Conservation (phyloP, 1,139 yeast genomes). For the Candida buenavistaensis region DNA sequence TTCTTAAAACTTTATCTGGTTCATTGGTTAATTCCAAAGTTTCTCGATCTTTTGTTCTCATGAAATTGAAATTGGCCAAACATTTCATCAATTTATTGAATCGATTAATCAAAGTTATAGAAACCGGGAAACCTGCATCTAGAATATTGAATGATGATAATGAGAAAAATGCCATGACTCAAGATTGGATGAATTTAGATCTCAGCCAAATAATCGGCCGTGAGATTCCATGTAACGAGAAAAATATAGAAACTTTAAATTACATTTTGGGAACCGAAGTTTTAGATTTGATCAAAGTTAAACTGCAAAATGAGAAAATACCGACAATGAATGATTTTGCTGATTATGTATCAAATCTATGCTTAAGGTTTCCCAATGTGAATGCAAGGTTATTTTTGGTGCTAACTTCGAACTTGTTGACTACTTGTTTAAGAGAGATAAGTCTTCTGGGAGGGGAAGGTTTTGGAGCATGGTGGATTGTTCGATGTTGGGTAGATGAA, state of each 20-base stretch:
- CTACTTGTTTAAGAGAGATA: constrained; percentile 67
- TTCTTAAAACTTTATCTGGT: constrained; percentile 38
- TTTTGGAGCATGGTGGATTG: constrained; percentile 78
- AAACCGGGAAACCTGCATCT: constrained; percentile 58
- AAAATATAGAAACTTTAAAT: constrained; percentile 31
- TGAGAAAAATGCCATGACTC: constrained; percentile 54
- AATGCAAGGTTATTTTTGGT: constrained; percentile 60
- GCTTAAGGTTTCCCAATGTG: constrained; percentile 44
- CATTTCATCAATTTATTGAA: constrained; percentile 58
- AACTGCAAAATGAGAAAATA: constrained; percentile 11
- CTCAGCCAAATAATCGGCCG: constrained; percentile 49
- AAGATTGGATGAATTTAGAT: constrained; percentile 62
- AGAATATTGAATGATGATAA: constrained; percentile 46
- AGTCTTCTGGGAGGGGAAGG: constrained; percentile 59
- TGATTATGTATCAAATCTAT: constrained; percentile 38
- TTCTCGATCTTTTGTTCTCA: constrained; percentile 50
- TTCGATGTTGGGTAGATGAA: constrained; percentile 77
- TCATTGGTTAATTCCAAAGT: constrained; percentile 40
- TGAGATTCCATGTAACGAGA: constrained; percentile 54
- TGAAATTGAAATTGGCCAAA: constrained; percentile 56
- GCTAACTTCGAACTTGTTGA: constrained; percentile 54
- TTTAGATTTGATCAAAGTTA: constrained; percentile 9
- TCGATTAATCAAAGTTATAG: constrained; percentile 58
- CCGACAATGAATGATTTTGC: constrained; percentile 19
- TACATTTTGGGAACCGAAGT: constrained; percentile 42